Percentiles rank a stretch among this genome's conserved stretches.
Conservation (phyloP, 768 basidiomycete genomes). For the Boletus rex-veris region DNA sequence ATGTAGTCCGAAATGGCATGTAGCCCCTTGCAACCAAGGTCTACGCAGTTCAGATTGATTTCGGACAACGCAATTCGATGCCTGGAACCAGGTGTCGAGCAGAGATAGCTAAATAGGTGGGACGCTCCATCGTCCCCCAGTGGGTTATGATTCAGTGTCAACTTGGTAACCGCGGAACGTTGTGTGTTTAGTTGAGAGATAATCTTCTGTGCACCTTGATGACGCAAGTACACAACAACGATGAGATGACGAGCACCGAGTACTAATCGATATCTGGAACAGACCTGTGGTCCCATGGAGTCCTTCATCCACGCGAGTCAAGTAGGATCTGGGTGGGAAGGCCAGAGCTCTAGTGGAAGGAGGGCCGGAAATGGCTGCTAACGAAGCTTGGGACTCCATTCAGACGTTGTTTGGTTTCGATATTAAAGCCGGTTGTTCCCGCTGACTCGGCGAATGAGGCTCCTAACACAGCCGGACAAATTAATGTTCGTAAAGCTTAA, state of each 20-base stretch:
- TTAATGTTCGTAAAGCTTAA: too few relatives aligned
- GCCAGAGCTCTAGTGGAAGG: slow-evolving; percentile 1
- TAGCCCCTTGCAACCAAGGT: slow-evolving; percentile 53
- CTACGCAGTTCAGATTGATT: slow-evolving; percentile 54
- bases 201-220: slow-evolving; percentile 50
- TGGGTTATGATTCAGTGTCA: slow-evolving; percentile 53
- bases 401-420: not conserved
- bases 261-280: not conserved
- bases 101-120: slow-evolving; percentile 52
- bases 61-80: slow-evolving; percentile 43
- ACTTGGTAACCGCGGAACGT: slow-evolving; percentile 41
- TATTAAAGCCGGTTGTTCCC: not conserved
- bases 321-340: slow-evolving; percentile 13
- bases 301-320: slow-evolving; percentile 17
- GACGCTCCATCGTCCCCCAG: slow-evolving; percentile 57
- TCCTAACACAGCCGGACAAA: too few relatives aligned
- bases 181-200: slow-evolving; percentile 45
- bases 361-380: not conserved
- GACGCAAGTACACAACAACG: not conserved
- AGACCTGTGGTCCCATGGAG: slow-evolving; percentile 22
- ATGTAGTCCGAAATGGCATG: slow-evolving; percentile 51
- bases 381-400: slow-evolving; percentile 15
- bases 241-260: not conserved
- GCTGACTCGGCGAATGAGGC: too few relatives aligned
- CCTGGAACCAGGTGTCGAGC: slow-evolving; percentile 44